phyloP scores from a whole-genome alignment of 2,329 filamentous ascomycete genomes.

The Knufia petricola region DNA sequence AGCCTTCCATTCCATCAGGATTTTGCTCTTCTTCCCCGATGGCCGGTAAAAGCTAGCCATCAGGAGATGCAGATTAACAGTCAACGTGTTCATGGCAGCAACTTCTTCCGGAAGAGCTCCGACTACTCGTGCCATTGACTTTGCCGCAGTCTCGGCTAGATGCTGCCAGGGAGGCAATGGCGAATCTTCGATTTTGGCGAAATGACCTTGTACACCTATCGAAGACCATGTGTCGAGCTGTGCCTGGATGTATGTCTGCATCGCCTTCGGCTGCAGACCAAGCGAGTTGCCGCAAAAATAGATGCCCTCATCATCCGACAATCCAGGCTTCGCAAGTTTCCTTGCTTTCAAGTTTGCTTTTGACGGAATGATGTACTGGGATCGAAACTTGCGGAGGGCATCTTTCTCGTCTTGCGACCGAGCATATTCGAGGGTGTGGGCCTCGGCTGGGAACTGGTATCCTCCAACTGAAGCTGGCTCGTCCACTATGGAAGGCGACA shows the following conservation, averaged over 20 bases:
- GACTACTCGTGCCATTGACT: slow-evolving; percentile 60
- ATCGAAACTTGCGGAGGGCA: slow-evolving; percentile 48
- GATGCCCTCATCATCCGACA: slow-evolving; percentile 36
- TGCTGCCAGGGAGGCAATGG: slow-evolving; percentile 65
- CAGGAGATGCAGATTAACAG: slow-evolving; percentile 67
- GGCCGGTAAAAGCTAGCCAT: slow-evolving; percentile 78
- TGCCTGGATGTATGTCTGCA: slow-evolving; percentile 55
- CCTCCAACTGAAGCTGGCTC: no score
- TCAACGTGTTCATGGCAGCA: slow-evolving; percentile 79
- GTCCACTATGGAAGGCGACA: slow-evolving; percentile 4
- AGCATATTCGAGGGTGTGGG: slow-evolving; percentile 33
- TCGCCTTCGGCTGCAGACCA: slow-evolving; percentile 66
- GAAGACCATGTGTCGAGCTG: slow-evolving; percentile 77
- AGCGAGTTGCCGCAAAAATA: slow-evolving; percentile 89
- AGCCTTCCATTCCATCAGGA: slow-evolving; percentile 77
- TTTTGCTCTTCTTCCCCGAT: slow-evolving; percentile 56
- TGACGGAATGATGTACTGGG: slow-evolving; percentile 68
- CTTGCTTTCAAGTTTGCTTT: slow-evolving; percentile 59
- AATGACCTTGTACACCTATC: slow-evolving; percentile 77
- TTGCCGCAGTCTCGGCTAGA: slow-evolving; percentile 63
- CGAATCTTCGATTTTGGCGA: slow-evolving; percentile 57
- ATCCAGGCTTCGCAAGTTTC: slow-evolving; percentile 36
- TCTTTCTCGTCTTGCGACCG: slow-evolving; percentile 51
- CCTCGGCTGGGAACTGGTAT: slow-evolving; percentile 16
- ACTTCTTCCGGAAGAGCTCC: slow-evolving; percentile 65